Evolutionary conservation across 1,284 basidiomycete species (phyloP), one percentile per base, ranked within the genome.

Genomic region (Irpex rosettiformis): DNA sequence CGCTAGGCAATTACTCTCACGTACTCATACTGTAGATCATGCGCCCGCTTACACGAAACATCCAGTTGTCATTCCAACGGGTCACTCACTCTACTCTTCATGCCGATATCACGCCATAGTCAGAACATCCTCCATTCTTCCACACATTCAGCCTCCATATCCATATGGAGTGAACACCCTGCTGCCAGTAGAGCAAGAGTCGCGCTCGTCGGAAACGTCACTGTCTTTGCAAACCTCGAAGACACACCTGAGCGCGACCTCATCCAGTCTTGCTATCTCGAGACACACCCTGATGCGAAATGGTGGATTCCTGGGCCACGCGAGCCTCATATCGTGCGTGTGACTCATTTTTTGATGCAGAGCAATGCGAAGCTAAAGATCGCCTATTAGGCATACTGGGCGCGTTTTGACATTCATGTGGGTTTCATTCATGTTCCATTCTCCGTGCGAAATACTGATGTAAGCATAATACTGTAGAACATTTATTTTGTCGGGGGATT

Each of bases 401-500:
- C 80, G 47, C 73, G 78, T 10, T 82, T 82, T 66, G 80, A 83
- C 65, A 80, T 80, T 29, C 75, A 78, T 62, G 81, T 82, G 64
- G 54, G 66, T 66, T n/a, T 52, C 29, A 27, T 59, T 21, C 45
- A 8, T 57, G 56, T 22, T 24, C 42, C n/a, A 10, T 11, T 25
- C 16, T 13, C 24, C 37, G 40, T 59, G 52, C 49, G 45, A 51
- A 47, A 48, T 33, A 18, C 43, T 27, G 11, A 16, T n/a, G n/a
- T 33, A 10, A 21, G 5, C 33, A 18, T 11, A n/a, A 18, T 33
- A 52, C n/a, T 51, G 21, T 61, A 82, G 76, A 79, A 76, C 57
- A 73, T 86, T 21, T 88, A 86, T 69, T 87, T 84, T 64, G 83
- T 87, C 6, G 85, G 85, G 21, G 85, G 85, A 3, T 88, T 88